Base-by-base conservation (phyloP, 129 eudicot species). In the Centrapalus pauciflorus region DNA sequence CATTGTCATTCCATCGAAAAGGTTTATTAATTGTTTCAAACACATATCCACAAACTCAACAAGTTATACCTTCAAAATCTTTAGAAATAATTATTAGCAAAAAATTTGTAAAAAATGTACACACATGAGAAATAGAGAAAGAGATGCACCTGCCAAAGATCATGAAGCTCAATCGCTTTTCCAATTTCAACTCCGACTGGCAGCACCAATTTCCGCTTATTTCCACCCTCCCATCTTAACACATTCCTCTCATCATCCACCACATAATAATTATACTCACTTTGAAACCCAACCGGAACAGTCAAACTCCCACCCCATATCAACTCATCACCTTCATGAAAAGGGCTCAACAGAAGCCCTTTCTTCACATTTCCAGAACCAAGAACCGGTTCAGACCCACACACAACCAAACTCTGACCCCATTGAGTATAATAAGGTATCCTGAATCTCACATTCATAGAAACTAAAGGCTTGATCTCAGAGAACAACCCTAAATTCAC, bases 281-380 rank as follows among this genome's bases (percentile, higher is more conserved):
- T 55, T 49, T 52, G 78, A 73, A 88, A 84, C 33, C 89, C 95
- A 35, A 54, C 50, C 1, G 88, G 92, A 67, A 86, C 88, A 11
- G 85, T 59, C 14, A 86, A 57, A 69, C 72, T 93, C 61, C 99
- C 96, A 14, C 76, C 72, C 99, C 99, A 93, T 57, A 93, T 81
- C 13, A 93, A 90, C 73, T 86, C 96, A 71, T 82, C 88, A 2
- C 94, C 95, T 73, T 76, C 84, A 75, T 93, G 95, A 69, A 67
- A 66, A 76, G 99, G 93, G 63, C 70, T 93, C 86, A 93, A 64
- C 0, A 82, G 35, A 35, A 93, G 78, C 45, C 99, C 95, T 61
- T 84, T 89, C 77, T 84, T 89, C 76, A 89, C 86, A 66, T 86
- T 78, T 90, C 99, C 88, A 38, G 99, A 80, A 72, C 99, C 99